Base-by-base conservation (phyloP, 768 basidiomycete genomes). In the Suillus weaverae region DNA sequence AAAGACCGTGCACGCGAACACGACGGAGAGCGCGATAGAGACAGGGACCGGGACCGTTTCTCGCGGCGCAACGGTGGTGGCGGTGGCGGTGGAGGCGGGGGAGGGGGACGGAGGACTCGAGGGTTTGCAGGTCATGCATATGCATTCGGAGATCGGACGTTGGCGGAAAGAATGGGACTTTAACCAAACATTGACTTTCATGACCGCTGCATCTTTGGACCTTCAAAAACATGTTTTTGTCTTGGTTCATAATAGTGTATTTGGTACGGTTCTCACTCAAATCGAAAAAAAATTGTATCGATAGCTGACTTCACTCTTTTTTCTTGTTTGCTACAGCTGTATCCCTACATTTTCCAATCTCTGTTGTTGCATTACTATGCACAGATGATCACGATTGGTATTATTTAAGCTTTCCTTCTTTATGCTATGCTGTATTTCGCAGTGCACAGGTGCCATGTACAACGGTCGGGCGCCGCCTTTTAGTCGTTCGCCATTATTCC, bases 161-260 rank as follows among this genome's bases (percentile, higher is more conserved):
- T 94, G 81, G 89, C 88, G 76, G 90, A 93, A 77, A 81, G 92
- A 72, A 85, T 94, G 88, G 92, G 92, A 76, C 82, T 92, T 50
- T 91, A 78, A 39, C 54, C 53, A 61, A 65, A 61, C 63, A 36
- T 63, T 36, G 60, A 65, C 57, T 67, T 57, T 57, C 67, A 48
- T 57, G 51, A 56, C 18, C 62, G 51, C 67, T 71, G 51, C 66
- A 69, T 69, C 62, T 68, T 70, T 57, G 65, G 70, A 72, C 70
- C 66, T 67, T 62, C 64, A 59, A 64, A 64, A 64, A 54, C 35
- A 54, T 64, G 67, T 46, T 51, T 51, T 63, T 64, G 61, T 60
- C 44, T 38, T 53, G 64, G 65, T 62, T 57, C 68, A 62, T 68
- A 41, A 67, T 78, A 76, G 67, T 76, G 76, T 81, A 81, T 74